phyloP scores from a whole-genome alignment of 345 rosid genomes.

The Raphanus raphanistrum region DNA sequence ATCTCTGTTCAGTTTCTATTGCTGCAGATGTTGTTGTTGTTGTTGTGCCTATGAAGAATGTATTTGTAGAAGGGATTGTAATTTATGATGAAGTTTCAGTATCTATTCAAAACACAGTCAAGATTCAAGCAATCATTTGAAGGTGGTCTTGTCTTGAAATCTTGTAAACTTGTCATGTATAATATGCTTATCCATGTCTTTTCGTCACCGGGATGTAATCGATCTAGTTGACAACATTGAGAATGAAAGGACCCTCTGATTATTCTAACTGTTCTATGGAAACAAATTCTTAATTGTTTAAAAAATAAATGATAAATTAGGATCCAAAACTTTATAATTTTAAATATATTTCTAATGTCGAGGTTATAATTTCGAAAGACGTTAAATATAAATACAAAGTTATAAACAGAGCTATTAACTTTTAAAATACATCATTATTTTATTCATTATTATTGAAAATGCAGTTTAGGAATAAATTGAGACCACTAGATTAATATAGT shows the following conservation, averaged over 20 bases:
- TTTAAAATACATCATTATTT: too few relatives aligned
- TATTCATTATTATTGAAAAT: too few relatives aligned
- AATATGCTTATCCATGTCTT: background rate
- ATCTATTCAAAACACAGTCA: background rate
- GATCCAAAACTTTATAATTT: too few relatives aligned
- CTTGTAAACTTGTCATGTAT: background rate
- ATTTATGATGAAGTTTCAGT: background rate
- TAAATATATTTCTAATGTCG: too few relatives aligned
- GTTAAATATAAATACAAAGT: too few relatives aligned
- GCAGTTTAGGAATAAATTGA: too few relatives aligned
- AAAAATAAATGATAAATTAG: too few relatives aligned
- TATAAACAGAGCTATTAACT: too few relatives aligned
- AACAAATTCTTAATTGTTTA: too few relatives aligned
- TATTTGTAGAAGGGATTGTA: background rate
- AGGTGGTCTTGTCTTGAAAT: constrained; percentile 1
- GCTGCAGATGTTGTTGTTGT: background rate
- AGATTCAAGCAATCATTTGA: background rate
- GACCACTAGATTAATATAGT: background rate
- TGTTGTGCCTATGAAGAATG: constrained; percentile 11
- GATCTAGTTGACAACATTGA: constrained; percentile 2
- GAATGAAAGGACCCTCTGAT: background rate
- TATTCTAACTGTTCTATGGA: background rate
- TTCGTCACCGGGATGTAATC: background rate
- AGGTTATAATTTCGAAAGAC: too few relatives aligned
- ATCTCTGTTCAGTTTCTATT: constrained; percentile 7